A percentile compares a stretch with the other conserved stretches of the same genome.
phyloP scores from a whole-genome alignment of 257 asterid genomes.

The Rehmannia glutinosa region DNA sequence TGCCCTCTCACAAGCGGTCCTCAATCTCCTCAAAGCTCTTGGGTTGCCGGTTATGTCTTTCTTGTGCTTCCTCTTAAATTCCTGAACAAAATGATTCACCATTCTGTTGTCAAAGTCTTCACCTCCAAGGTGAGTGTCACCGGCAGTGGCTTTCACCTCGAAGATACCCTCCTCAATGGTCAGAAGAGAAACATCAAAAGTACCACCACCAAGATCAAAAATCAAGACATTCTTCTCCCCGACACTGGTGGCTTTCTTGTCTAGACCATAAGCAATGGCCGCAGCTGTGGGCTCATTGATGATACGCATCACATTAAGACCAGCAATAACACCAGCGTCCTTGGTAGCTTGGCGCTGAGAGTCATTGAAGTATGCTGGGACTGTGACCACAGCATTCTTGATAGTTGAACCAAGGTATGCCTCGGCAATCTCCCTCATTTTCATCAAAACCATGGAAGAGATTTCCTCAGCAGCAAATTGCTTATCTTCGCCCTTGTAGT shows the following conservation, averaged over 20 bases:
- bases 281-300: slow-evolving; percentile 58
- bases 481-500: slow-evolving; percentile 51
- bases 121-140: slow-evolving; percentile 61
- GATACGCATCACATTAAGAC: slow-evolving; percentile 46
- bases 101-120: slow-evolving; percentile 67
- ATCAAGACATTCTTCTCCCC: slow-evolving; percentile 55
- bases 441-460: slow-evolving; percentile 51
- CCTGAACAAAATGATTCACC: slow-evolving; percentile 84
- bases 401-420: slow-evolving; percentile 41
- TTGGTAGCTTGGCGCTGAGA: slow-evolving; percentile 55
- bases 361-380: slow-evolving; percentile 51
- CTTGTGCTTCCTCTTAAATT: slow-evolving; percentile 81
- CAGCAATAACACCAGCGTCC: slow-evolving; percentile 55
- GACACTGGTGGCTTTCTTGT: slow-evolving; percentile 55
- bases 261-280: slow-evolving; percentile 53
- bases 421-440: slow-evolving; percentile 55
- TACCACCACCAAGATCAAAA: slow-evolving; percentile 55
- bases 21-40: slow-evolving; percentile 61
- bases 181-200: slow-evolving; percentile 54
- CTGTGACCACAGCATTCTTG: slow-evolving; percentile 53
- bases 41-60: slow-evolving; percentile 74
- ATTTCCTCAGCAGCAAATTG: slow-evolving; percentile 57
- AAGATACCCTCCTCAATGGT: slow-evolving; percentile 62
- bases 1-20: slow-evolving; percentile 81
- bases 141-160: slow-evolving; percentile 63